Conservation (phyloP, 2,329 filamentous ascomycete genomes). For the Pezicula neosporulosa region DNA sequence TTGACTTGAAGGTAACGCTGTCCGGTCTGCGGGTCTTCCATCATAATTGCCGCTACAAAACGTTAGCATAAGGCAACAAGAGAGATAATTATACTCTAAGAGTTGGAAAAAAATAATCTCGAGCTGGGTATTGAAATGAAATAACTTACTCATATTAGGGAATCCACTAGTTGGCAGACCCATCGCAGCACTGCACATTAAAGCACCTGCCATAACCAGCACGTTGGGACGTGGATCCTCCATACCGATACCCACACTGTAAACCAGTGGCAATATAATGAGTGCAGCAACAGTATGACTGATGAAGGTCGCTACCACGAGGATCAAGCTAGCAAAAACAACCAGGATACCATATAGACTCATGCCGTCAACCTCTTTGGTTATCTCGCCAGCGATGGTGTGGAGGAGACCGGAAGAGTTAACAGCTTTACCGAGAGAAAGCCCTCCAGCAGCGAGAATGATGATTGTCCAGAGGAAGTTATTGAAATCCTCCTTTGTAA, state of each 20-base stretch:
- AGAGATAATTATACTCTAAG: not conserved
- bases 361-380: conserved; percentile 68
- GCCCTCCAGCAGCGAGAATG: conserved; percentile 89
- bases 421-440: conserved; percentile 91
- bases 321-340: conserved; percentile 78
- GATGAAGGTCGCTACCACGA: conserved; percentile 96
- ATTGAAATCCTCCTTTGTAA: conserved; percentile 99
- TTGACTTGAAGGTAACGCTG: conserved; percentile 88
- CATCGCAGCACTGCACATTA: conserved; percentile 99
- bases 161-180: conserved; percentile 93
- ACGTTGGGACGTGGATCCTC: conserved; percentile 88
- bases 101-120: conserved; percentile 2
- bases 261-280: conserved; percentile 89
- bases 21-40: conserved; percentile 88
- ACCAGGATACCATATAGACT: conserved; percentile 83
- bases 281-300: conserved; percentile 94
- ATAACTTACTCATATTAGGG: conserved; percentile 96
- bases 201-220: conserved; percentile 87
- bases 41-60: conserved; percentile 87
- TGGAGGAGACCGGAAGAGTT: conserved; percentile 89
- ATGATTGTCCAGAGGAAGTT: conserved; percentile 99
- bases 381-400: conserved; percentile 79
- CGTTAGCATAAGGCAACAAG: conserved; percentile 8
- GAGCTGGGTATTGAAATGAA: not conserved
- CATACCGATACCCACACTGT: conserved; percentile 82